Percentiles rank a stretch among this genome's conserved stretches.
These are phyloP conservation scores for Sinapis alba DNA, from an alignment of 441 rosid genomes.

Conservation along the genomic window DNA sequence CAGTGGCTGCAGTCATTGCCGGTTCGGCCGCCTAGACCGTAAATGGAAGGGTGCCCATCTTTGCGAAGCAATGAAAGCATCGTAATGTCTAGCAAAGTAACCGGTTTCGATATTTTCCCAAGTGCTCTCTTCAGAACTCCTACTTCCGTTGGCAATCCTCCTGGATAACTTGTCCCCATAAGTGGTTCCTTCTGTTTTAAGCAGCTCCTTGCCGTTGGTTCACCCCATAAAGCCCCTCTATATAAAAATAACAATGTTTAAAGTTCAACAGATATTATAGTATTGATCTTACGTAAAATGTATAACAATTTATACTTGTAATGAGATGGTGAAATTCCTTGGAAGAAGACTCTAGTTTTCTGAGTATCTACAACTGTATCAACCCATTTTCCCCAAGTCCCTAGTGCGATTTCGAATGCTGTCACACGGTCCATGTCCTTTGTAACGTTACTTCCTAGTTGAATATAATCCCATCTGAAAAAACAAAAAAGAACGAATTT, in stretches of 20 bases:
- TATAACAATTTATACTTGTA: slow-evolving; percentile 53
- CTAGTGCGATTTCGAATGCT: slow-evolving; percentile 75
- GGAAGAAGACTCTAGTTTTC: slow-evolving; percentile 71
- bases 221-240: slow-evolving; percentile 78
- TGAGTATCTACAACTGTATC: slow-evolving; percentile 63
- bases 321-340: slow-evolving; percentile 93
- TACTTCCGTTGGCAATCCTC: slow-evolving; percentile 68
- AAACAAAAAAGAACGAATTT: background rate
- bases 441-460: slow-evolving; percentile 46
- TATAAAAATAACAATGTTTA: background rate
- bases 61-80: slow-evolving; percentile 70
- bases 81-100: slow-evolving; percentile 72
- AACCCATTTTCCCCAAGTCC: slow-evolving; percentile 83
- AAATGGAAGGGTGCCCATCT: slow-evolving; percentile 88
- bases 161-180: slow-evolving; percentile 62
- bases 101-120: slow-evolving; percentile 51
- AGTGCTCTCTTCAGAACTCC: slow-evolving; percentile 65
- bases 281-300: background rate
- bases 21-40: slow-evolving; percentile 56
- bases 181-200: slow-evolving; percentile 61
- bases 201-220: slow-evolving; percentile 72
- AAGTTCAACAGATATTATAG: background rate
- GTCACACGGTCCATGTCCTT: slow-evolving; percentile 80
- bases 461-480: slow-evolving; percentile 77
- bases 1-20: slow-evolving; percentile 88